Base-by-base conservation (phyloP, 1,284 basidiomycete genomes). In the Ganoderma multipileum region DNA sequence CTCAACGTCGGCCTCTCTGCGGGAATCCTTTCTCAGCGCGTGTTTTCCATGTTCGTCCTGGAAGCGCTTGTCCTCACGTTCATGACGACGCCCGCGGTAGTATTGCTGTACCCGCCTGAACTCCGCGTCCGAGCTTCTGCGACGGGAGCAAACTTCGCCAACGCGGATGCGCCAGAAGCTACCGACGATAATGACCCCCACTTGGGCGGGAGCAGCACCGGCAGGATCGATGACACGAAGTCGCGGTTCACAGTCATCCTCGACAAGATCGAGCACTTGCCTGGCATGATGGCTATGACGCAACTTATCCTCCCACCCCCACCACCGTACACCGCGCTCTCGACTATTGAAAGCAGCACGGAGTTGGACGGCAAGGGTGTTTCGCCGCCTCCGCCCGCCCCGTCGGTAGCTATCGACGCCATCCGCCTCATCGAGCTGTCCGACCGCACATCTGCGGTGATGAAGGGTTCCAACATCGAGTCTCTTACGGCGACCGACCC, bases 41-140 rank as follows among this genome's bases (percentile, higher is more conserved):
- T 93, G 11, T 93, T 93, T 76, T 91, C 91, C 16, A 98, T 98
- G 95, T 97, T 98, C 74, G 95, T 97, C 30, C 82, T 98, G 41
- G 94, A 95, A 79, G 95, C 96, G 0, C 81, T 98, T 61, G 79
- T 93, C 33, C 85, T 97, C 61, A 98, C 96, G 0, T 95, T 94
- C 80, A 87, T 95, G 84, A 98, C 96, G 0, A 97, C 95, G 0
- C 96, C 96, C 0, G 84, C 92, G 60, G 95, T 96, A 16, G 86
- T 91, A 4, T 79, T 84, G 69, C 83, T 96, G 36, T 97, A 97
- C 76, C 95, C 95, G 1, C 87, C 87, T 6, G 83, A 88, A 61
- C 79, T 83, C 65, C 90, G 88, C 54, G 83, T 82, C 0, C 85
- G 85, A 33, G 85, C 84, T 12, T 76, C 82, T 0, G 79, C 81